Percentiles rank a stretch among this genome's conserved stretches.
These are phyloP conservation scores for Styphnolobium japonicum DNA, from an alignment of 306 rosid species.

Conservation along the genomic window DNA sequence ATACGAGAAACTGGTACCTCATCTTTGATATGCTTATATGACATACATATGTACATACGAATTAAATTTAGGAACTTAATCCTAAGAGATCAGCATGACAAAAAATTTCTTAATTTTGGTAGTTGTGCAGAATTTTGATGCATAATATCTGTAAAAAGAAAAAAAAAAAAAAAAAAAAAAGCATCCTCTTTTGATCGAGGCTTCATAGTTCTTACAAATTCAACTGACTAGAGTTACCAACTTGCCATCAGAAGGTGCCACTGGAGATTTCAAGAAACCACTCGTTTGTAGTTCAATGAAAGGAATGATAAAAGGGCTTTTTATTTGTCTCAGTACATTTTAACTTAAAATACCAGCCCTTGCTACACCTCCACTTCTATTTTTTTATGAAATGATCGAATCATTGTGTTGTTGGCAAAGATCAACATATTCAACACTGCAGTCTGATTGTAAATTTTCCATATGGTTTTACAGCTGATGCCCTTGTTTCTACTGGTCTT, in stretches of 20 bases:
- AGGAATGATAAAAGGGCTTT: no score
- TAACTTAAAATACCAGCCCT: neutral
- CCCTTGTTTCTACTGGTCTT: conserved; percentile 81
- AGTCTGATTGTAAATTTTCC: conserved; percentile 9
- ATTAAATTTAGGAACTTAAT: neutral
- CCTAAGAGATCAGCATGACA: no score
- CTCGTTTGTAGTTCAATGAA: no score
- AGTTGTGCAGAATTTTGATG: no score
- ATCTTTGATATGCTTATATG: neutral
- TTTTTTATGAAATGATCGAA: neutral
- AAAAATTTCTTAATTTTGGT: no score
- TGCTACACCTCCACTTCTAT: neutral
- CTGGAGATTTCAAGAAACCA: no score
- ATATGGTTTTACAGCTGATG: conserved; percentile 77
- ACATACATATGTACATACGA: neutral
- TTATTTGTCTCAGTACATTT: neutral
- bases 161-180: no score
- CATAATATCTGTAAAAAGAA: no score
- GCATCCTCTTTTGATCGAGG: no score
- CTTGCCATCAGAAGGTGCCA: no score
- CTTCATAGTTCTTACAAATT: no score
- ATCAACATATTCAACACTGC: neutral
- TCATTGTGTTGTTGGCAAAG: neutral
- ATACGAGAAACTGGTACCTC: conserved; percentile 73
- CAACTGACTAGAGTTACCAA: no score